A percentile compares a stretch with the other conserved stretches of the same genome.
phyloP scores from a whole-genome alignment of 495 filamentous ascomycete species.

The Penicillium bovifimosum region DNA sequence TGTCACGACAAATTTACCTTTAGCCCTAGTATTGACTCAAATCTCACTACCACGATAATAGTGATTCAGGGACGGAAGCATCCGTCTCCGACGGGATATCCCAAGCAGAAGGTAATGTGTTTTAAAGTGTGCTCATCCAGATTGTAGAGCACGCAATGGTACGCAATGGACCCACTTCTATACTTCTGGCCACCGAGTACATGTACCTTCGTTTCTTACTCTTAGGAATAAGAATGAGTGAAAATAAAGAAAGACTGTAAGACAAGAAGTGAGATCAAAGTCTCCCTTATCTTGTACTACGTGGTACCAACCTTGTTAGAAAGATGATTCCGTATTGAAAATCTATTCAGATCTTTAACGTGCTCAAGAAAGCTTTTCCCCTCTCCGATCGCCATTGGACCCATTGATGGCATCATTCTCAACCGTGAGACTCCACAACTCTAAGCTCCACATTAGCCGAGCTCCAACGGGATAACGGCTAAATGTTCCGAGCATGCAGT shows the following conservation, averaged over 20 bases:
- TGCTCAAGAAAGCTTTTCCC: too few species aligned
- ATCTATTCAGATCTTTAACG: not conserved
- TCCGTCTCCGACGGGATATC: too few species aligned
- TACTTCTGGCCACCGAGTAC: not conserved
- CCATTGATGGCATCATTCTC: conserved; percentile 23
- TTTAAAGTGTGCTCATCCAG: not conserved
- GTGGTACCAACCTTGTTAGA: not conserved
- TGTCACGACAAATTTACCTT: too few species aligned
- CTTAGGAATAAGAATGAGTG: not conserved
- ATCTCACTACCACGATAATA: too few species aligned
- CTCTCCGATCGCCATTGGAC: conserved; percentile 7
- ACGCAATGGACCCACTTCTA: conserved; percentile 14
- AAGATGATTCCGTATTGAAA: too few species aligned
- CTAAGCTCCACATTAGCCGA: conserved; percentile 8
- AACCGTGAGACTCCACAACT: not conserved
- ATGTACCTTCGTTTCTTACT: not conserved
- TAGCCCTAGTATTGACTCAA: too few species aligned
- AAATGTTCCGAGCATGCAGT: too few species aligned
- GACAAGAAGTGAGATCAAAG: not conserved
- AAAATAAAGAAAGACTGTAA: not conserved
- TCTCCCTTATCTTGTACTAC: not conserved
- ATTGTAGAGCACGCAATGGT: conserved; percentile 20
- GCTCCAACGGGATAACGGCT: not conserved
- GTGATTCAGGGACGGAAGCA: too few species aligned
- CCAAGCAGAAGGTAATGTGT: not conserved